Base-by-base conservation (phyloP, 2,329 filamentous ascomycete species). In the Aspergillus pseudoviridinutans region DNA sequence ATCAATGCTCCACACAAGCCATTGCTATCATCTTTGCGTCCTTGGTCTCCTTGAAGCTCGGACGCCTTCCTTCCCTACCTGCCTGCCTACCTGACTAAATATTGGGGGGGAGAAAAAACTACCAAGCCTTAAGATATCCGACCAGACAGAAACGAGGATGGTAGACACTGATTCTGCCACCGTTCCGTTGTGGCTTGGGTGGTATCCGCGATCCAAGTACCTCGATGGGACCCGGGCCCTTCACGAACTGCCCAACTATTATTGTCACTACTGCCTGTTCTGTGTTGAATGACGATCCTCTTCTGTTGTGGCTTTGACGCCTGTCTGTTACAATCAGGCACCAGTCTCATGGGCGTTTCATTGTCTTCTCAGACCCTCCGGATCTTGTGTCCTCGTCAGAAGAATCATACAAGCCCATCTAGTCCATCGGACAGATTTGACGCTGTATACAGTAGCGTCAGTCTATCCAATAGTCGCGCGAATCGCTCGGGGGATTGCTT, bases 1-100 rank as follows among this genome's bases (percentile, higher is more conserved):
- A 56, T 44, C 38, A 10, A 24, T 24, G 20, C 42, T 51, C 12
- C 12, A 47, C 20, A 24, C 25, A 56, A 52, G 49, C 49, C 49
- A 38, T 56, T 50, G 27, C 50, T 56, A 50, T 49, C 24, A 56
- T 44, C 20, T 46, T 24, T 46, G 42, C 8, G 10, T 46, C 42
- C 22, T 44, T 6, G 14, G 32, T 38, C 32, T 38, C 32, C 6
- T 17, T 46, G 42, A 46, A 46, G 42, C 42, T 46, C 42, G 42
- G 42, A 24, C 42, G 42, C 22, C 22, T 10, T 9, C 42, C 42
- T 46, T 46, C 8, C 42, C n/a, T 12, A 22, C 3, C 8, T 46
- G 22, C 42, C 8, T 17, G 32, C 14, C 5, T 38, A 17, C 32
- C 14, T 38, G 32, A 38, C 32, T 38, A 46, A 46, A 46, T 20